Percentiles rank a stretch among this genome's conserved stretches.
Evolutionary conservation across 129 eudicot genomes (phyloP).

Genomic region (Smallanthus sonchifolius): DNA sequence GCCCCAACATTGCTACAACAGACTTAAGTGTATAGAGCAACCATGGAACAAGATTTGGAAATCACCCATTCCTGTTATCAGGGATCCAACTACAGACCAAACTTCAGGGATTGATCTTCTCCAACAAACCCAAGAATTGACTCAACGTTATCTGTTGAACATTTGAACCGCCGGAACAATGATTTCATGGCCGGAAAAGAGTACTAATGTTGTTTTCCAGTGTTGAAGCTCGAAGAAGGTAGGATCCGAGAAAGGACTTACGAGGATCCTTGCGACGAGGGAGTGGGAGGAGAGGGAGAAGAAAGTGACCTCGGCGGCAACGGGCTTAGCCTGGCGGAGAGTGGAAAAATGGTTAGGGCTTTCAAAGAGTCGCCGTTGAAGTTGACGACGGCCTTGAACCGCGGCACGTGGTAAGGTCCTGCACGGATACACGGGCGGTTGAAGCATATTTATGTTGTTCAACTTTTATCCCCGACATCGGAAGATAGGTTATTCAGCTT

Average conservation of each 20-base stretch:
- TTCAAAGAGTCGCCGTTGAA: constrained; percentile 75
- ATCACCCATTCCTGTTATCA: too few species aligned
- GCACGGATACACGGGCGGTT: constrained; percentile 68
- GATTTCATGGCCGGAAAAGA: not conserved
- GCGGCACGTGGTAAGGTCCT: constrained; percentile 91
- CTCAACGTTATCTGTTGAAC: not conserved
- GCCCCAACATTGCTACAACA: too few species aligned
- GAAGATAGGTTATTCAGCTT: too few species aligned
- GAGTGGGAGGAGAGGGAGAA: constrained; percentile 63
- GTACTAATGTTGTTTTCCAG: not conserved
- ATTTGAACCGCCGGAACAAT: not conserved
- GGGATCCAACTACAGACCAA: too few species aligned
- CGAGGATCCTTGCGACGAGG: constrained; percentile 67
- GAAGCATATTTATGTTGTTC: too few species aligned
- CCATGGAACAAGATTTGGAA: too few species aligned
- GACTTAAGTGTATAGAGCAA: too few species aligned
- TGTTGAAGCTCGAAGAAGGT: not conserved
- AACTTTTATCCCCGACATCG: too few species aligned
- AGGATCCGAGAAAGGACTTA: constrained; percentile 16
- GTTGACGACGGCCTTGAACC: constrained; percentile 64
- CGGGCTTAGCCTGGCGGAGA: constrained; percentile 77
- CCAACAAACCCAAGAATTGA: too few species aligned
- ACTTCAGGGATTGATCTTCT: too few species aligned
- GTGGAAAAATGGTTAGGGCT: constrained; percentile 60
- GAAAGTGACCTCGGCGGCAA: constrained; percentile 79